Evolutionary conservation across 495 filamentous ascomycete species (phyloP), one percentile per base, ranked within the genome.

Genomic region (Lophium mytilinum): DNA sequence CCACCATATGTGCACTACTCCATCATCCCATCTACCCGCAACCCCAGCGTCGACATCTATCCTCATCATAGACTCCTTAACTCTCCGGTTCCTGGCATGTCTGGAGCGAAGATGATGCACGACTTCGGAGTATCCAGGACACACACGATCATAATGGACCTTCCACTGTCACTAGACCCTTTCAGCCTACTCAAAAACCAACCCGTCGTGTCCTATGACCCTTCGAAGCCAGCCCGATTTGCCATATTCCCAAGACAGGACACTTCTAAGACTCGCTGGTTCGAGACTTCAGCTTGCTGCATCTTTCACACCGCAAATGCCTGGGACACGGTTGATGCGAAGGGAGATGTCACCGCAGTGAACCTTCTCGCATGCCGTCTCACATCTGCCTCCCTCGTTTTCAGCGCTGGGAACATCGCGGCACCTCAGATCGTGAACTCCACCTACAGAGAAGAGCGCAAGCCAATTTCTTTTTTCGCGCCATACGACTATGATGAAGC

Each of bases 231-330:
- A 3, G 79, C 83, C 2, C 77, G 83, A 7, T 83, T 84, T 50
- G 84, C 83, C 1, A 69, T 85, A 3, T 84, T 87, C 59, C 83
- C 82, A 18, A 74, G 83, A 21, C 76, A 77, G 43, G 55, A 75
- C 14, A 81, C 82, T 9, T 60, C 76, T 5, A 68, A 67, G 4
- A 70, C 84, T 17, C 71, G 71, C 10, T 87, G 84, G 83, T 85
- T 82, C 61, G 76, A 84, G 69, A 85, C 82, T 2, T 74, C 75
- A 35, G 70, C 79, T 8, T 85, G 81, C 66, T 77, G 80, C 58
- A 82, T 86, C 52, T 85, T 85, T 56, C 84, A 86, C 59, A 84
- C 82, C 4, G 84, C 81, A 5, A 86, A 83, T 53, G 79, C 78
- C 35, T 87, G 84, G 84, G 78, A 84, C 19, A 53, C 62, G 0